Conservation (phyloP, 352 stramenopile genomes). For the Phytophthora lateralis region DNA sequence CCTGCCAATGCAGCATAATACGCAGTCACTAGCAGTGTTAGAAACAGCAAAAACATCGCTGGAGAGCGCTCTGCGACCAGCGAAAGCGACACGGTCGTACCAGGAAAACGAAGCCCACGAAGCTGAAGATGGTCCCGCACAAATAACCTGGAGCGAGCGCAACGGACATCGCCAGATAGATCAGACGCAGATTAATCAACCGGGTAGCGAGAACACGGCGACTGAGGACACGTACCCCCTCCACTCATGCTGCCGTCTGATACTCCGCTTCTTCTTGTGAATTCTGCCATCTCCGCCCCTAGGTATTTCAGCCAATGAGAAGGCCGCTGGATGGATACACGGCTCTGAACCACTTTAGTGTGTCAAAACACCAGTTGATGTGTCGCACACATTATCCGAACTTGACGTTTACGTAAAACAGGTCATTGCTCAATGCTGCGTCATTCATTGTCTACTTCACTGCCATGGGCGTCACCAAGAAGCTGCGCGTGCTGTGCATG, state of each 20-base stretch:
- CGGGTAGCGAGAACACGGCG: background rate
- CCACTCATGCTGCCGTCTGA: conserved; percentile 24
- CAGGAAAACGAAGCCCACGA: conserved; percentile 81
- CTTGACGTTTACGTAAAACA: conserved; percentile 13
- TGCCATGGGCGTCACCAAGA: conserved; percentile 23
- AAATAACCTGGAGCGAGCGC: conserved; percentile 53
- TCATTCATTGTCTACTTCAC: too few species aligned
- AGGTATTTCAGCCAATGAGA: conserved; percentile 25
- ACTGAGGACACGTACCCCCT: conserved; percentile 21
- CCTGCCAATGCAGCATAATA: conserved; percentile 32
- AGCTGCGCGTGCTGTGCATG: conserved; percentile 64
- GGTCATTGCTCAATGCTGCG: background rate
- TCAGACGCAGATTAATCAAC: conserved; percentile 2
- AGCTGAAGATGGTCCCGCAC: conserved; percentile 80
- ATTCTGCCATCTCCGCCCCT: conserved; percentile 17
- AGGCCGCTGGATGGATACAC: conserved; percentile 1
- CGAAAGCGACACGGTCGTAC: conserved; percentile 36
- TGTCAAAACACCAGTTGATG: conserved; percentile 2
- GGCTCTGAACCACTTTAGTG: conserved; percentile 9
- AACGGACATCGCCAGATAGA: conserved; percentile 4
- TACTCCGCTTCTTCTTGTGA: conserved; percentile 17
- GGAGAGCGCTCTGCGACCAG: conserved; percentile 2
- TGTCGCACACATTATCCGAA: conserved; percentile 7
- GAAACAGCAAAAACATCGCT: background rate
- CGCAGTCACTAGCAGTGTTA: conserved; percentile 7